Base-by-base conservation (phyloP, 1,284 basidiomycete species). In the Trichosporon sp. region DNA sequence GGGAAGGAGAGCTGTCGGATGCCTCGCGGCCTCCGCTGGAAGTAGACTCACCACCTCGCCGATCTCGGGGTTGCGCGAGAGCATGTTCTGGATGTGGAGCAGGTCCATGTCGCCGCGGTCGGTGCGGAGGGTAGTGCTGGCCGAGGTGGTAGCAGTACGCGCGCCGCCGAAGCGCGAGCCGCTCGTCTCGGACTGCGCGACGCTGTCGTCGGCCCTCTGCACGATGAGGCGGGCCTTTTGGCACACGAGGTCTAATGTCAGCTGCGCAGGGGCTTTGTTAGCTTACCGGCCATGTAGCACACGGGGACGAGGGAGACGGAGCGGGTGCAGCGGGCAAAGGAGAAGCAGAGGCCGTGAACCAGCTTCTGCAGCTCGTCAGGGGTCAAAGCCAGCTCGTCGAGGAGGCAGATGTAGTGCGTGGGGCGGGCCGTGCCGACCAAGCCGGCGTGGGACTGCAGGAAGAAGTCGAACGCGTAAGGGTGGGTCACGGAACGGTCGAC, bases 231-330 rank as follows among this genome's bases (percentile, higher is more conserved):
- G 67, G 14, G 75, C 76, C 65, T 78, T 78, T 62, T 75, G 74
- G 61, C 74, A 76, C 27, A 76, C 74, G 37, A 78, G 73, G 58
- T 78, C 76, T 77, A 63, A 58, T 13, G 63, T 64, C 3, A 64
- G 65, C 31, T 52, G 11, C 21, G 21, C 14, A 11, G 1, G 11
- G 1, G 2, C 21, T 21, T 21, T 23, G 21, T 7, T n/a, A 27
- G 67, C 71, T 69, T 71, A 77, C 81, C 80, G 32, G 81, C 80
- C 61, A 81, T 82, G 74, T 81, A 81, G 37, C 79, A 81, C n/a
- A 79, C 78, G 0, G 81, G 81, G 1, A 81, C 72, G 40, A 76
- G 64, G 37, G 70, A 69, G 60, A 75, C 79, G n/a, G 78, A 72
- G 40, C 74, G 73, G 3, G 81, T 82, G 27, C 81, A 81, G 27